These are phyloP conservation scores for Alternaria panax DNA, from an alignment of 2,329 filamentous ascomycete genomes.

Conservation along the genomic window DNA sequence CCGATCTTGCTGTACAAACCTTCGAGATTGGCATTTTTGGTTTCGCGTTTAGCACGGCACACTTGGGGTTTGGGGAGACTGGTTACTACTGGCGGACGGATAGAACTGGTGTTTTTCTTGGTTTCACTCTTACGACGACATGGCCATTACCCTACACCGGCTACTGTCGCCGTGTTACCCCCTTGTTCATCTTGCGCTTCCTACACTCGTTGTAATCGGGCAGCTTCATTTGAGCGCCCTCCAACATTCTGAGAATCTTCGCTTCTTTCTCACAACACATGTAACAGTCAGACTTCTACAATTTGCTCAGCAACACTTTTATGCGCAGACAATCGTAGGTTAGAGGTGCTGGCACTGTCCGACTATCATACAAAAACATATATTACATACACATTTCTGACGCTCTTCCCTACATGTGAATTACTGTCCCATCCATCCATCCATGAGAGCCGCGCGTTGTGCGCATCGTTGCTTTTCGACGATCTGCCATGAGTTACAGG, in stretches of 20 bases:
- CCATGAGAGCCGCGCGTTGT: conserved; percentile 4
- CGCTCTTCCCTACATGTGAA: conserved; percentile 8
- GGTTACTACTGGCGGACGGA: conserved; percentile 23
- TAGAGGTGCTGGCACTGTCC: conserved; percentile 45
- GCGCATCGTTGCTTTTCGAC: conserved; percentile 1
- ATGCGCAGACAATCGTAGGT: conserved; percentile 29
- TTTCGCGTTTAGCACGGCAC: conserved; percentile 35
- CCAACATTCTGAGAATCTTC: conserved; percentile 45
- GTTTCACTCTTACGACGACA: conserved; percentile 41
- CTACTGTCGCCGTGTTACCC: conserved; percentile 40
- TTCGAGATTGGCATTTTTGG: conserved; percentile 30
- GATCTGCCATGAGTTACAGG: conserved; percentile 3
- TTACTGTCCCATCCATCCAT: background rate
- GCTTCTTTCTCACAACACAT: conserved; percentile 31
- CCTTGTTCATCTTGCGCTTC: conserved; percentile 38
- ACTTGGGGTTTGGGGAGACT: conserved; percentile 29
- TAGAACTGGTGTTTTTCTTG: conserved; percentile 41
- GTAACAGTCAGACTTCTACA: conserved; percentile 32
- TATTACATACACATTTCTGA: conserved; percentile 10
- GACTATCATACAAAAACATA: conserved; percentile 30
- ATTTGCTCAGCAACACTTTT: conserved; percentile 29
- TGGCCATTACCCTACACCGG: conserved; percentile 35
- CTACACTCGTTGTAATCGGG: conserved; percentile 52
- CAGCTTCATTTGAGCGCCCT: conserved; percentile 18
- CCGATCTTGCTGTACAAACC: conserved; percentile 25